Conservation (phyloP, 73 alveolate genomes). For the Diophrys sp. region DNA sequence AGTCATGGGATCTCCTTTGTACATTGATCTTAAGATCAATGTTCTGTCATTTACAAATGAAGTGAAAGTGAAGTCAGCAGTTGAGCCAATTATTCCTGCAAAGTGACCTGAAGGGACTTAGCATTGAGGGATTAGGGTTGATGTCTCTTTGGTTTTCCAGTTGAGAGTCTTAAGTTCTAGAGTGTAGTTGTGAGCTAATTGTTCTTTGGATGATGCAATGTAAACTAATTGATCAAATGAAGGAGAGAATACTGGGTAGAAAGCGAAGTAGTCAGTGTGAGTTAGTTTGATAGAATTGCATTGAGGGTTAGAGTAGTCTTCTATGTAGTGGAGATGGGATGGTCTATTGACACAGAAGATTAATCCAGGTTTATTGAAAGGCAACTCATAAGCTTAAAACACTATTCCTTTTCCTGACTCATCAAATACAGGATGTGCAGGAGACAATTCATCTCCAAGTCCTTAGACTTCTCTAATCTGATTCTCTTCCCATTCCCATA, state of each 20-base stretch:
- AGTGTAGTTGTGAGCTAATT: conserved; percentile 32
- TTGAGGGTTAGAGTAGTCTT: conserved; percentile 7
- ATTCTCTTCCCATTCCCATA: conserved; percentile 15
- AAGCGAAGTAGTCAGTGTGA: conserved; percentile 12
- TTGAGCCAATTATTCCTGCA: conserved; percentile 21
- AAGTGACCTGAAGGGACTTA: background rate
- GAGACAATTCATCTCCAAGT: conserved; percentile 18
- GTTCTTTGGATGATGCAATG: conserved; percentile 19
- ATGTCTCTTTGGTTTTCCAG: conserved; percentile 2
- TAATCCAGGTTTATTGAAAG: conserved; percentile 34
- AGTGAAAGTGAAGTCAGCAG: background rate
- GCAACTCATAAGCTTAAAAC: conserved; percentile 11
- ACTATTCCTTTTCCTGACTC: conserved; percentile 43
- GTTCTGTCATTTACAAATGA: background rate
- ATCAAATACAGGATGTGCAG: conserved; percentile 49
- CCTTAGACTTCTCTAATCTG: too few species aligned
- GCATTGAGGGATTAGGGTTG: background rate
- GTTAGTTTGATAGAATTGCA: background rate
- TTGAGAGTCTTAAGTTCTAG: conserved; percentile 32
- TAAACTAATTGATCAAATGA: conserved; percentile 19
- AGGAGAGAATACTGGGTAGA: conserved; percentile 30
- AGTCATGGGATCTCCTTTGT: background rate
- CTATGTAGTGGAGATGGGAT: conserved; percentile 32
- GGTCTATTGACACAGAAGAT: conserved; percentile 44
- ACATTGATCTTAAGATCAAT: background rate